Base-by-base conservation (phyloP, 1,139 yeast species). In the Yamadazyma blattariae region DNA sequence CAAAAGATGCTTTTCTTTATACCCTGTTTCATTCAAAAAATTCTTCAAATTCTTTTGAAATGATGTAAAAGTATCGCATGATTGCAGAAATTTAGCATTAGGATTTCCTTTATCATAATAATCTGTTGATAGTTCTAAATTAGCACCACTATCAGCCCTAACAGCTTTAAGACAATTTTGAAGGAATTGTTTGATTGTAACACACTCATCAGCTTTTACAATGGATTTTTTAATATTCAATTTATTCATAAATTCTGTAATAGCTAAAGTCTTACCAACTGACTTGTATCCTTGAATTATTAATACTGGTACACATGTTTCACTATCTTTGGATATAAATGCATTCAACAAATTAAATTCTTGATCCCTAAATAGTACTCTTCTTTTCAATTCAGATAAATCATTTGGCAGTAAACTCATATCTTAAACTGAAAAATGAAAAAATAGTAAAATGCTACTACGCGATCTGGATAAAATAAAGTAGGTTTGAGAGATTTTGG, bases 31-130 rank as follows among this genome's bases (percentile, higher is more conserved):
- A 7, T 46, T 45, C 15, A 67, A 52, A 40, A 72, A 70, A 22
- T 53, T 61, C 36, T 63, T 67, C 18, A 79, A 43, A 3, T 68
- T 61, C 10, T 64, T 54, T 16, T 64, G 50, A 41, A 79, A 79
- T 9, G 64, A 63, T 22, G 74, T 61, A 42, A 77, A 68, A 33
- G 67, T 71, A 38, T 76, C 82, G 16, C 77, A 66, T 5, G 50
- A 38, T 12, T 43, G 41, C 6, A 50, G 53, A 24, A 50, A 37
- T 27, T 40, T 52, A 5, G 51, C 38, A 11, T 44, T 40, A 3
- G 24, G 15, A 7, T 34, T 30, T 4, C 58, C 57, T 27, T 45
- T 45, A 18, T 50, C 43, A 26, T 48, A 51, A 27, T 44, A 54
- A 12, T 32, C 36, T 24, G 36, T 45, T 7, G 22, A 20, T 12